Base-by-base conservation (phyloP, 805 yeast species). In the Cyberlindnera misumaiensis region DNA sequence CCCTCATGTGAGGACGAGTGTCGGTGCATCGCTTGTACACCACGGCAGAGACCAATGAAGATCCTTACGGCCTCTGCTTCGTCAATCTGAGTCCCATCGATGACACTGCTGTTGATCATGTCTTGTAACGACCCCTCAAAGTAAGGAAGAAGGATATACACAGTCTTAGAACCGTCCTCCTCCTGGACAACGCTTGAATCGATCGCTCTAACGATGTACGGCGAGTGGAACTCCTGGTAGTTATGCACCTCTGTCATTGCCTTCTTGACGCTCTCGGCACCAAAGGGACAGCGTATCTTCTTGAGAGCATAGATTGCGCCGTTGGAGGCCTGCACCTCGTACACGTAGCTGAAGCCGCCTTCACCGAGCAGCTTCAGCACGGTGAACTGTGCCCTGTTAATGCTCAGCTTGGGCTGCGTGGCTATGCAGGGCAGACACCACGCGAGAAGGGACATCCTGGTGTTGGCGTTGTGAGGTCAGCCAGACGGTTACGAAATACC, bases 321-420 rank as follows among this genome's bases (percentile, higher is more conserved):
- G 46, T 68, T 63, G 10, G 56, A 48, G 18, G 67, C 64, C 46
- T 76, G 68, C 4, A 88, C 95, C 16, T 87, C 64, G 53, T 89
- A 89, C 8, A 86, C 95, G 49, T 83, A 87, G 1, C 95, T 80
- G 55, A 83, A 83, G 11, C 93, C 94, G 3, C 95, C 95, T 63
- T 88, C 97, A 9, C 95, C 96, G 6, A 89, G 64, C n/a, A 89
- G 68, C 42, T 76, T 71, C 38, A 77, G 62, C 13, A 89, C 80
- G 49, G 66, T 68, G 63, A 81, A 84, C 34, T 66, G 65, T 28
- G 74, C 68, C 39, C 75, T 74, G 56, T 83, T 83, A 45, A 89
- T 73, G 13, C 66, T 53, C 10, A 88, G 62, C 8, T 69, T 68
- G 1, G 93, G 89, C 12, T 73, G 52, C n/a, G 58, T 45, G 25